Base-by-base conservation (phyloP, 805 yeast genomes). In the Yamadazyma scolyti region DNA sequence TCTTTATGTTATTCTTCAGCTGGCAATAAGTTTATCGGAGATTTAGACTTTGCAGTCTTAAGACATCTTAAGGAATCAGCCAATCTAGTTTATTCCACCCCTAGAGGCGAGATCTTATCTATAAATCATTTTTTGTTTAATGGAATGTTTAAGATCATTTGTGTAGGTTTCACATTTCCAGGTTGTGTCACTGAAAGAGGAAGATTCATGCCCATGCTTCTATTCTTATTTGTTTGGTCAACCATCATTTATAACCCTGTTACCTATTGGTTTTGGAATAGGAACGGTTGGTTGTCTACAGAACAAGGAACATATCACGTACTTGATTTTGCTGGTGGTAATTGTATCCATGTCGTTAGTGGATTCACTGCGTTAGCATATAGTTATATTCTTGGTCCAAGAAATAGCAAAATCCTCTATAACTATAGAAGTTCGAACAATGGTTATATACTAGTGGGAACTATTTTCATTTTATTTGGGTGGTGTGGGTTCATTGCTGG, bases 131-230 rank as follows among this genome's bases (percentile, higher is more conserved):
- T 64, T 32, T 30, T 65, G 11, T 65, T 65, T 42, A 64, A 58
- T 39, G 67, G 62, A 7, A 39, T 60, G 19, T 54, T 65, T 52
- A 64, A 64, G 32, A 37, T 59, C 4, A 49, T 61, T 5, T 61
- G 68, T 43, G 68, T 52, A 3, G 60, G 59, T 1, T 46, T 65
- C 21, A 62, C 71, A 1, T 65, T 65, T 30, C 71, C 72, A 0
- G 69, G 68, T 2, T 64, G 69, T 44, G 46, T 58, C 9, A 69
- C 68, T 3, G 72, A 65, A 40, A 50, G 72, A 36, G 72, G 71
- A 3, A 36, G 72, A 23, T 30, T 65, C 0, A 13, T 60, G 7
- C 72, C 72, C 3, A 62, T 65, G 71, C 28, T 62, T 8, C 49
- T 64, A 9, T 65, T 65, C 32, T 15, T 61, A 10, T 54, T 64